Conservation (phyloP, 768 basidiomycete genomes). For the Russula olivacea region DNA sequence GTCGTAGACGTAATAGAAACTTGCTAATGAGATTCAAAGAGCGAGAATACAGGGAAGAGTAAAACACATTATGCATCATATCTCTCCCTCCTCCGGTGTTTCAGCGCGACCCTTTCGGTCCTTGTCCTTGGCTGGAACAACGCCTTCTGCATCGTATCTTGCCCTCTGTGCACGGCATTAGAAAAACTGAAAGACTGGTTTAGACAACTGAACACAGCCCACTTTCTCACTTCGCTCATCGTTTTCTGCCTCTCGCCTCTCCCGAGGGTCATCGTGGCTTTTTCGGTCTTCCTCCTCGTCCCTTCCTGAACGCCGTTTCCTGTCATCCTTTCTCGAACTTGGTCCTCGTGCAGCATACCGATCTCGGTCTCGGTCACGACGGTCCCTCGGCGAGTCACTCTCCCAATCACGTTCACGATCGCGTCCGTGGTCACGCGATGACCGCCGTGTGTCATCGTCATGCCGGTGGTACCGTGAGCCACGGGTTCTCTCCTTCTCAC, state of each 20-base stretch:
- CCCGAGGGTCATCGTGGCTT: constrained; percentile 34
- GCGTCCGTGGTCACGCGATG: constrained; percentile 27
- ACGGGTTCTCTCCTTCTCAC: constrained; percentile 18
- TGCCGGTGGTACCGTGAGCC: constrained; percentile 26
- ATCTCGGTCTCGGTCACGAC: constrained; percentile 39
- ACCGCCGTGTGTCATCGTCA: constrained; percentile 19
- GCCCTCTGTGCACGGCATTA: constrained; percentile 47
- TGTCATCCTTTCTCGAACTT: constrained; percentile 53
- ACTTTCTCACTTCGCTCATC: constrained; percentile 48
- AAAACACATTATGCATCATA: constrained; percentile 36
- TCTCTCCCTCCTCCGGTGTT: constrained; percentile 86
- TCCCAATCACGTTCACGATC: constrained; percentile 33
- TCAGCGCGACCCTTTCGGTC: constrained; percentile 40
- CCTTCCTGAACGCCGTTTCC: constrained; percentile 39
- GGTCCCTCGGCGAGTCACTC: constrained; percentile 19
- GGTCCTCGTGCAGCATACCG: constrained; percentile 45
- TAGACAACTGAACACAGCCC: constrained; percentile 33
- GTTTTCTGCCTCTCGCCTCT: constrained; percentile 34
- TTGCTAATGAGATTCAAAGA: not conserved
- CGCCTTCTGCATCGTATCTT: constrained; percentile 37
- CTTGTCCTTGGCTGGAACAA: constrained; percentile 41
- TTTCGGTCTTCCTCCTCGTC: constrained; percentile 48
- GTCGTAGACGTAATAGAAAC: constrained; percentile 1
- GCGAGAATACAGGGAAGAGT: not conserved
- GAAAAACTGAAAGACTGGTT: not conserved